Evolutionary conservation across 345 rosid genomes (phyloP).

Genomic region (Gossypium arboreum): DNA sequence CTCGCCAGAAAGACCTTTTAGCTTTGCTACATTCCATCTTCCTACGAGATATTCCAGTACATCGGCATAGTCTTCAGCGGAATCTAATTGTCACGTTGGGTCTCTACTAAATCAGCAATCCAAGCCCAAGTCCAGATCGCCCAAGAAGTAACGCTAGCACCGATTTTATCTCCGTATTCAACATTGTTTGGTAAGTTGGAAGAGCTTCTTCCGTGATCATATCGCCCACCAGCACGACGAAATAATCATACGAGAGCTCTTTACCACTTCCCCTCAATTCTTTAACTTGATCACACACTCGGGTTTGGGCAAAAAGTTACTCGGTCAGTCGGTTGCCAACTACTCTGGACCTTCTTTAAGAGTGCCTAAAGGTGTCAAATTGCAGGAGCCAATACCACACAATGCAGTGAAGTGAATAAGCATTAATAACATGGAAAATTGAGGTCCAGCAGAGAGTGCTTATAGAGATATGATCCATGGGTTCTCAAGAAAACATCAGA

Average conservation of each 20-base stretch:
- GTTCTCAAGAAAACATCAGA: too few relatives aligned
- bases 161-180: conserved; percentile 73
- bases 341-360: conserved; percentile 62
- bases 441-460: too few relatives aligned
- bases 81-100: too few relatives aligned
- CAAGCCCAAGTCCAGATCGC: conserved; percentile 72
- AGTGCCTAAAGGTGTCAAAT: conserved; percentile 33
- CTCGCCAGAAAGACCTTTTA: too few relatives aligned
- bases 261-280: conserved; percentile 40
- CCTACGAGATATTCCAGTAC: too few relatives aligned
- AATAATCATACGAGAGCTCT: conserved; percentile 62
- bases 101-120: conserved; percentile 44
- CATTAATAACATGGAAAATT: too few relatives aligned
- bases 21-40: too few relatives aligned
- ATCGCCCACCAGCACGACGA: conserved; percentile 66
- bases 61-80: too few relatives aligned
- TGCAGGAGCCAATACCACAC: too few relatives aligned
- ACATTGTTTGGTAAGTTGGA: conserved; percentile 75
- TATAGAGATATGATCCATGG: too few relatives aligned
- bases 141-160: conserved; percentile 65
- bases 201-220: conserved; percentile 78
- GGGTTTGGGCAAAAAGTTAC: conserved; percentile 48
- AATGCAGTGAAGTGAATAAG: too few relatives aligned
- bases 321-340: conserved; percentile 65
- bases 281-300: conserved; percentile 42